Conservation (phyloP, 306 rosid species). For the Dalbergia cochinchinensis region DNA sequence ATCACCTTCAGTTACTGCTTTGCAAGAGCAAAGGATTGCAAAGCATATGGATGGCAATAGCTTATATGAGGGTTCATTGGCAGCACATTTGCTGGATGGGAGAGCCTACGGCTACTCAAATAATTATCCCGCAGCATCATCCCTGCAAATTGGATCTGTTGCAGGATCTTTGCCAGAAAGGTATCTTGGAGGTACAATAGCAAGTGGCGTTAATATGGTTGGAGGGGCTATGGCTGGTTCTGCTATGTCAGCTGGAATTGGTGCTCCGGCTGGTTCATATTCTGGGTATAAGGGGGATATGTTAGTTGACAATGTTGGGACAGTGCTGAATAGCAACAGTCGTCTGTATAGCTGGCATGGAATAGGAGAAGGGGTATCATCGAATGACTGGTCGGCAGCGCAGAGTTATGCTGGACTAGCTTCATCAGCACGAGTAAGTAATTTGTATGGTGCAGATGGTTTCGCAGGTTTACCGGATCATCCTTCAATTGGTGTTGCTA, state of each 20-base stretch:
- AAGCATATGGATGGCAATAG: conserved; percentile 47
- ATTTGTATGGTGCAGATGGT: conserved; percentile 49
- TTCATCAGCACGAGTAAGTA: conserved; percentile 41
- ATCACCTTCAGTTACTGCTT: conserved; percentile 47
- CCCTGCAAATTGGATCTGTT: conserved; percentile 49
- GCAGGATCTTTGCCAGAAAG: conserved; percentile 48
- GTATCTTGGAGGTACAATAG: conserved; percentile 43
- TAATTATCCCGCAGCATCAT: conserved; percentile 49
- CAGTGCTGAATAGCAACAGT: conserved; percentile 39
- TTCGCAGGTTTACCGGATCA: conserved; percentile 49
- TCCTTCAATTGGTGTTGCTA: conserved; percentile 37
- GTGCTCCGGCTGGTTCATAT: conserved; percentile 41
- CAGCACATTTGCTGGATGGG: conserved; percentile 40
- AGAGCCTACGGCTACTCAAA: conserved; percentile 49
- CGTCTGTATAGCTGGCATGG: conserved; percentile 55
- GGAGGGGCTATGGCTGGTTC: conserved; percentile 35
- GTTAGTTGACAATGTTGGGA: conserved; percentile 46
- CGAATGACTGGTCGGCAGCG: conserved; percentile 50
- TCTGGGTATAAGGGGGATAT: conserved; percentile 52
- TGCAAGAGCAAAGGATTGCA: conserved; percentile 57
- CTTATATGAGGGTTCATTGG: conserved; percentile 51
- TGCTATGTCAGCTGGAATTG: conserved; percentile 41
- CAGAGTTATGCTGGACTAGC: conserved; percentile 51
- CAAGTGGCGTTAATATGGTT: conserved; percentile 30
- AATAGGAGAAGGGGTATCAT: conserved; percentile 50